Evolutionary conservation across 2,329 filamentous ascomycete genomes (phyloP).

Genomic region (Scedosporium minutisporum): DNA sequence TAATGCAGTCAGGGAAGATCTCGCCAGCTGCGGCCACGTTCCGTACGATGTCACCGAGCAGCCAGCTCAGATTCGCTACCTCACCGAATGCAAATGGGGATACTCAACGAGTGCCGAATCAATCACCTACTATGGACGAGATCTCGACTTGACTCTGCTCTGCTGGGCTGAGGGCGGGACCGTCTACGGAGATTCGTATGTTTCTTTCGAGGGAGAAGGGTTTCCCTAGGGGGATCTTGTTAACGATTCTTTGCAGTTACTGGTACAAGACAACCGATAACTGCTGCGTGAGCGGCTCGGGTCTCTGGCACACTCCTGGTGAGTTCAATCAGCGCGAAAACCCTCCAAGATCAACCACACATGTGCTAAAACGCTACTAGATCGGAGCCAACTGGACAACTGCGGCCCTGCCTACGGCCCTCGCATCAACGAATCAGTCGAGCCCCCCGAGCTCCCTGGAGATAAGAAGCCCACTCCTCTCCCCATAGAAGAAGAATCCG

Average conservation of each 20-base stretch:
- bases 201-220: background rate
- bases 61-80: constrained; percentile 3
- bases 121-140: constrained; percentile 6
- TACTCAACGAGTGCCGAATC: background rate
- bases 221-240: background rate
- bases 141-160: constrained; percentile 4
- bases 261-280: constrained; percentile 8
- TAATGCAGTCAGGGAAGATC: background rate
- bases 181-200: constrained; percentile 4
- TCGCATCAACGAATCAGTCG: background rate
- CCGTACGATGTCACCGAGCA: constrained; percentile 2
- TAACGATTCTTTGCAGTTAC: background rate
- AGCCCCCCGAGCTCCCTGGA: background rate
- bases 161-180: constrained; percentile 4
- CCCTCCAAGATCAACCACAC: no score
- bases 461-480: background rate
- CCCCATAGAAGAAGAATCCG: background rate
- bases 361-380: background rate
- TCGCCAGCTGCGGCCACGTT: constrained; percentile 3
- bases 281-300: constrained; percentile 7
- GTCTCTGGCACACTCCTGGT: constrained; percentile 5
- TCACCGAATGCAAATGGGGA: constrained; percentile 8
- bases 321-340: background rate
- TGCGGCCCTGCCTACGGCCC: background rate
- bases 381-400: background rate